phyloP scores from a whole-genome alignment of 1,284 basidiomycete genomes.

The Tilletia setariae region DNA sequence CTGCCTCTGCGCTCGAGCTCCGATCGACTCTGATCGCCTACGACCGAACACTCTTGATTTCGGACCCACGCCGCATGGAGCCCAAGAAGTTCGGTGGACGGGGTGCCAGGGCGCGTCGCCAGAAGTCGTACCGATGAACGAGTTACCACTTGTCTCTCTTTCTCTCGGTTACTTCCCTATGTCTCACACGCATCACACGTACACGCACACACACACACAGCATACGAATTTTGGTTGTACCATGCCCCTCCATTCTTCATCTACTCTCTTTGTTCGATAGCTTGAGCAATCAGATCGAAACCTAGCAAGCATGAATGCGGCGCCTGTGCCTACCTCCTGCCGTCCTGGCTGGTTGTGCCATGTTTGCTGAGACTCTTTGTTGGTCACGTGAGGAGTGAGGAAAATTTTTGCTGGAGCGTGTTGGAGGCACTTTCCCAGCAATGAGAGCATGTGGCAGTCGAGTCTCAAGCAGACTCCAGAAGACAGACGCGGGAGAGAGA shows the following conservation, averaged over 20 bases:
- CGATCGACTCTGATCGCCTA: constrained; percentile 51
- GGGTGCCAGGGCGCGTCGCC: constrained; percentile 54
- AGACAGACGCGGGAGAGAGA: no score
- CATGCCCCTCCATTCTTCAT: background rate
- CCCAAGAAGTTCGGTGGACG: constrained; percentile 76
- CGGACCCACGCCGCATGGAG: constrained; percentile 97
- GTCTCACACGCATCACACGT: background rate
- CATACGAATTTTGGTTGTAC: background rate
- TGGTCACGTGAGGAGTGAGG: no score
- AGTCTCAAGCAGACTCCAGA: no score
- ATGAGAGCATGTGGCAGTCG: no score
- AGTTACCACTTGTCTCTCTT: background rate
- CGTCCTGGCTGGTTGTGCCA: no score
- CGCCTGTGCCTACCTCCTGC: no score
- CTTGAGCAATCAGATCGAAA: no score
- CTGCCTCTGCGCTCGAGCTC: constrained; percentile 71
- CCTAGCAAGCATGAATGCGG: no score
- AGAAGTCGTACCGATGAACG: constrained; percentile 61
- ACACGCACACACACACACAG: no score
- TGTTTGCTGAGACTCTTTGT: no score
- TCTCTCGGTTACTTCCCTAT: background rate
- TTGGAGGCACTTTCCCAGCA: no score
- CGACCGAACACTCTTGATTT: constrained; percentile 82
- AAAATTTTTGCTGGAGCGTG: no score
- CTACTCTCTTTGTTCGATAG: background rate